phyloP scores from a whole-genome alignment of 345 rosid species.

The Crucihimalaya himalaica region DNA sequence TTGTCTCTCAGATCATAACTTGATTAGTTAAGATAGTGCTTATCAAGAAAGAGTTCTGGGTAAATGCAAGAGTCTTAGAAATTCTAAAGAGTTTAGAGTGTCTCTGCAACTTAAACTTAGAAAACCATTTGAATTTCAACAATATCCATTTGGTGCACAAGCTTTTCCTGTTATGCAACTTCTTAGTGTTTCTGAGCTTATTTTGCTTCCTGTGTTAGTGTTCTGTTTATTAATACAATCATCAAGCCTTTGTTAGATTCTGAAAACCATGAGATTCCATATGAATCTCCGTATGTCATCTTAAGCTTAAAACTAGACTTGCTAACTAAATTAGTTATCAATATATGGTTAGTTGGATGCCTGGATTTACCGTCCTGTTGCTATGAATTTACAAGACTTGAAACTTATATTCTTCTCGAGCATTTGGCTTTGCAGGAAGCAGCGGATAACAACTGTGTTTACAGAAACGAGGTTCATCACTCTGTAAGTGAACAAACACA shows the following conservation, averaged over 20 bases:
- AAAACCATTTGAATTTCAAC: neutral
- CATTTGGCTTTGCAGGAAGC: conserved; percentile 54
- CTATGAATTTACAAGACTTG: neutral
- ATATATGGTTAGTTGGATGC: neutral
- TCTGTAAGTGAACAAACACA: conserved; percentile 71
- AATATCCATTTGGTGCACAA: neutral
- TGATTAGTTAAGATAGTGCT: neutral
- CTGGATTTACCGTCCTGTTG: neutral
- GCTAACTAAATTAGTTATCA: neutral
- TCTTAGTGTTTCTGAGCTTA: neutral
- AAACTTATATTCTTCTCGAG: neutral
- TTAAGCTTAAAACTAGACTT: neutral
- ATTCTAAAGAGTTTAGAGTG: too few species aligned
- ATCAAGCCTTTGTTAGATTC: neutral
- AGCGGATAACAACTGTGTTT: conserved; percentile 69
- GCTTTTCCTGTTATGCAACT: neutral
- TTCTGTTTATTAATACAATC: neutral
- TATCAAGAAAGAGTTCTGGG: neutral
- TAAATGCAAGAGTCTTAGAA: neutral
- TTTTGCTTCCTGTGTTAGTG: neutral
- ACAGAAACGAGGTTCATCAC: conserved; percentile 76
- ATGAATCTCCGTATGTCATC: neutral
- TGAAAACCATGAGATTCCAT: neutral
- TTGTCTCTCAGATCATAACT: neutral
- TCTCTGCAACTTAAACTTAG: too few species aligned